A percentile compares a stretch with the other conserved stretches of the same genome.
Evolutionary conservation across 2,329 filamentous ascomycete genomes (phyloP).

Genomic region (Bipolaris zeicola): DNA sequence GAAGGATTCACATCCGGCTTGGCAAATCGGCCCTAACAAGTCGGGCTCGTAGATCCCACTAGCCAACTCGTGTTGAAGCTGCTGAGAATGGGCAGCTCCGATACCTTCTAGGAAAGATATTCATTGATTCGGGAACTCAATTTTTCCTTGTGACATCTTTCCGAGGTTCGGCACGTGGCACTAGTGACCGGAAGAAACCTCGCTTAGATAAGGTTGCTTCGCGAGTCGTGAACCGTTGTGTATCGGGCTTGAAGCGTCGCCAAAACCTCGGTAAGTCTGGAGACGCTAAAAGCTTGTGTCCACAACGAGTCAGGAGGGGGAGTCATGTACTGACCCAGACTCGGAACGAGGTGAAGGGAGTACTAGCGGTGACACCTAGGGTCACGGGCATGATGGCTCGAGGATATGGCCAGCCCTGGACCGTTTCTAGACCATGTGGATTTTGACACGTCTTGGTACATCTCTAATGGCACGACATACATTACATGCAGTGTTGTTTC

Average conservation of each 20-base stretch:
- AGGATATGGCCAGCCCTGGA: not conserved
- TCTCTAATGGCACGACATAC: not conserved
- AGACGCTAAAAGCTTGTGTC: not conserved
- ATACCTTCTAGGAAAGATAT: not conserved
- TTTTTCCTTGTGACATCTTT: not conserved
- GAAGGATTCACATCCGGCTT: not conserved
- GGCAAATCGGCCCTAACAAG: not conserved
- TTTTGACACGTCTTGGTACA: not conserved
- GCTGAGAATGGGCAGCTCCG: not conserved
- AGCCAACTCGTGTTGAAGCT: not conserved
- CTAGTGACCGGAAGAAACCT: not conserved
- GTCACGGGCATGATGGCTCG: not conserved
- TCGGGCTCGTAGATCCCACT: constrained; percentile 15
- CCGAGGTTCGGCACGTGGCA: not conserved
- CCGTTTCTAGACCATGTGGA: not conserved
- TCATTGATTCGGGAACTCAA: not conserved
- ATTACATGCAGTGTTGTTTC: not conserved
- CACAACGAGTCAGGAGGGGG: not conserved
- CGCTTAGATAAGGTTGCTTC: not conserved
- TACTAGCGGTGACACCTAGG: not conserved
- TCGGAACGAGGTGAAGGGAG: not conserved
- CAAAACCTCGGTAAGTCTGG: not conserved
- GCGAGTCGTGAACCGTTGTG: not conserved
- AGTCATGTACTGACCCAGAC: not conserved
- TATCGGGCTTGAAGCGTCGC: not conserved